phyloP scores from a whole-genome alignment of 441 rosid species.

The Lepidium campestre region DNA sequence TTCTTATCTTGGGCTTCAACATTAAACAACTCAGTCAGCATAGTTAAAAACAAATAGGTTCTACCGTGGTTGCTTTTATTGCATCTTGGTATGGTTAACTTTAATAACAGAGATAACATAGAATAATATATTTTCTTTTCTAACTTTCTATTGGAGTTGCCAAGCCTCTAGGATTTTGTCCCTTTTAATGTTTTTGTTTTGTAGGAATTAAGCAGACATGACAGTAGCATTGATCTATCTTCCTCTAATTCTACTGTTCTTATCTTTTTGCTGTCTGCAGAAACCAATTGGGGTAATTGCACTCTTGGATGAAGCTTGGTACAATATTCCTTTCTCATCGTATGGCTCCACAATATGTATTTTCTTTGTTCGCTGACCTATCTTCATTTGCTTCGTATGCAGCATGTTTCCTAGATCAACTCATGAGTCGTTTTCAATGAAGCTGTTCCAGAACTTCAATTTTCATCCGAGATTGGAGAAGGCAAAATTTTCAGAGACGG shows the following conservation, averaged over 20 bases:
- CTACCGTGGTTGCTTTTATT: background rate
- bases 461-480: conserved; percentile 73
- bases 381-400: conserved; percentile 47
- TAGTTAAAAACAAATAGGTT: background rate
- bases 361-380: conserved; percentile 27
- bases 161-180: background rate
- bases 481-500: conserved; percentile 95
- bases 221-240: background rate
- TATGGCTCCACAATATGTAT: background rate
- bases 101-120: background rate
- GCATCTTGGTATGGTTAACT: conserved; percentile 4
- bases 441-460: conserved; percentile 72
- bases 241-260: conserved; percentile 5
- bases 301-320: conserved; percentile 99
- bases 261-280: conserved; percentile 44
- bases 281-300: conserved; percentile 94
- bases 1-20: background rate
- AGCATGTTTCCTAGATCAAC: conserved; percentile 98
- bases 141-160: background rate
- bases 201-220: background rate
- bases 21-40: conserved; percentile 1
- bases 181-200: background rate
- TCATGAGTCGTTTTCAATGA: conserved; percentile 74
- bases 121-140: background rate
- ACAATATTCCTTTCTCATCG: conserved; percentile 22